Percentiles rank a stretch among this genome's conserved stretches.
phyloP scores from a whole-genome alignment of 139 green algal species.

The Spirogloea muscicola region DNA sequence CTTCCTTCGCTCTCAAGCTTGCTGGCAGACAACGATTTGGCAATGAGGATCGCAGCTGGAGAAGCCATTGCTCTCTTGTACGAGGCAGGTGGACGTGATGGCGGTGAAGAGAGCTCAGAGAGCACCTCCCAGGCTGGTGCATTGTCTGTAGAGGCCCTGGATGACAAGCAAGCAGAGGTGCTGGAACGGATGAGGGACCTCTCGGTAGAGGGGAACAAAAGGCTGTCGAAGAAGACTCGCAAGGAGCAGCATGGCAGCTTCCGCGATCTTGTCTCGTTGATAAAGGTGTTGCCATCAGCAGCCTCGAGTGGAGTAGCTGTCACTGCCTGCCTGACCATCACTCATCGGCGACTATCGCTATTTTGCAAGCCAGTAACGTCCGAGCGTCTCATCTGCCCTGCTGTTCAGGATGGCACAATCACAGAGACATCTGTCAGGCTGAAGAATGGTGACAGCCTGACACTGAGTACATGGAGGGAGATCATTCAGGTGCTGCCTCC shows the following conservation, averaged over 20 bases:
- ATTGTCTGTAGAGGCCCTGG: too few relatives aligned
- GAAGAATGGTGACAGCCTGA: constrained; percentile 19
- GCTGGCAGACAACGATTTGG: too few relatives aligned
- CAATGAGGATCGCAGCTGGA: too few relatives aligned
- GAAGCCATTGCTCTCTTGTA: too few relatives aligned
- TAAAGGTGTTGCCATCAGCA: constrained; percentile 14
- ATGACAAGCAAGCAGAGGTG: too few relatives aligned
- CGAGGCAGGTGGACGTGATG: too few relatives aligned
- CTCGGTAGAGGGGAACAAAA: constrained; percentile 8
- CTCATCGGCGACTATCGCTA: neutral
- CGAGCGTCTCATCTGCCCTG: neutral
- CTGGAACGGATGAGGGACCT: constrained; percentile 32
- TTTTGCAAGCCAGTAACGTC: neutral
- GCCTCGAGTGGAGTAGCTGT: neutral
- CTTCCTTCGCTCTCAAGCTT: too few relatives aligned
- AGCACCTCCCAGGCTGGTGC: too few relatives aligned
- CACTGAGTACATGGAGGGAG: constrained; percentile 22
- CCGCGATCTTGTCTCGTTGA: constrained; percentile 21
- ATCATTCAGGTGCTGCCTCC: constrained; percentile 36
- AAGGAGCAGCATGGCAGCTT: constrained; percentile 17
- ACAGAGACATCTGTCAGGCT: constrained; percentile 33
- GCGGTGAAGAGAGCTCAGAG: too few relatives aligned
- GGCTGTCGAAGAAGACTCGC: constrained; percentile 21
- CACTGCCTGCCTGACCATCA: neutral
- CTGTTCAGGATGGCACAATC: constrained; percentile 7